Evolutionary conservation across 2,329 filamentous ascomycete species (phyloP).

Genomic region (Colletotrichum sp.): DNA sequence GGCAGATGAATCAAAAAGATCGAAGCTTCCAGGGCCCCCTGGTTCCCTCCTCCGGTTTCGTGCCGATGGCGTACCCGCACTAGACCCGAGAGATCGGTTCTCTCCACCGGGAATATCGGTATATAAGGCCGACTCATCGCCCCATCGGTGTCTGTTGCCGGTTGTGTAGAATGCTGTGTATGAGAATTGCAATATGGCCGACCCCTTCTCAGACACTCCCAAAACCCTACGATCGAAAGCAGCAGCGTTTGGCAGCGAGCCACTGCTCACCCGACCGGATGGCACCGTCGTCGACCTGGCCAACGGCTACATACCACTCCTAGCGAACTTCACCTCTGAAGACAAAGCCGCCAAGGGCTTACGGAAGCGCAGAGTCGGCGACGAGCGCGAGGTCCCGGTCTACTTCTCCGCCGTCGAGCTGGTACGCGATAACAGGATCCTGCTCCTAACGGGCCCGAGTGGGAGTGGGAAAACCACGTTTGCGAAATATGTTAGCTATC

Average conservation of each 20-base stretch:
- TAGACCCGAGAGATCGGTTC: not conserved
- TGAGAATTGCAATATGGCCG: not conserved
- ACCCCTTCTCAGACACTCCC: no score
- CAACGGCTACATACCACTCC: not conserved
- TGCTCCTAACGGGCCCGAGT: not conserved
- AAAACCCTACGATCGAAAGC: not conserved
- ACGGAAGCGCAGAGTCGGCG: not conserved
- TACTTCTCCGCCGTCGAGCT: not conserved
- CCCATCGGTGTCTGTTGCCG: no score
- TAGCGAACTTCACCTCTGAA: not conserved
- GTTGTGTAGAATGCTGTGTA: not conserved
- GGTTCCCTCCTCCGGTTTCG: not conserved
- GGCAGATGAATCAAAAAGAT: not conserved
- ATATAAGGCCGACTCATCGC: not conserved
- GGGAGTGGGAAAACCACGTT: not conserved
- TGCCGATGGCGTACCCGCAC: not conserved
- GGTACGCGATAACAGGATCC: not conserved
- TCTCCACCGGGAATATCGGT: not conserved
- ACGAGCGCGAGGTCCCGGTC: not conserved
- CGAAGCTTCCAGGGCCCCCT: not conserved
- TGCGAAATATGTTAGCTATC: not conserved
- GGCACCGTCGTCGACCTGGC: not conserved
- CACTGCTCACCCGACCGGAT: not conserved
- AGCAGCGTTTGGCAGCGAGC: not conserved
- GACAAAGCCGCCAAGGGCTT: constrained; percentile 6